A percentile compares a stretch with the other conserved stretches of the same genome.
Evolutionary conservation across 768 basidiomycete species (phyloP).

Genomic region (Agrocybe praecox): DNA sequence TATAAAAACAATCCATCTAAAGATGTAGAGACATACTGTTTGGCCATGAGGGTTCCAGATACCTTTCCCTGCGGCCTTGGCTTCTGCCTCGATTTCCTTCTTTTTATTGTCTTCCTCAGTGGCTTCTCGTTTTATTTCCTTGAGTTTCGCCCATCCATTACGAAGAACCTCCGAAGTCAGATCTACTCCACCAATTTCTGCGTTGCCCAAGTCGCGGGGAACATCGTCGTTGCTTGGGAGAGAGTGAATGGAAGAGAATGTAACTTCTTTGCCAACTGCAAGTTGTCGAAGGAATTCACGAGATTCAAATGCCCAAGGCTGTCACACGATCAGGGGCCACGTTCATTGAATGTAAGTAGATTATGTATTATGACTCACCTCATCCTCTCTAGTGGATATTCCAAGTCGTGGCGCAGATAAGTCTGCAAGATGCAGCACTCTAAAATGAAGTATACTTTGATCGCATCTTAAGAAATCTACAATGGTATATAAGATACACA

Average conservation of each 20-base stretch:
- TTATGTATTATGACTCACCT: conserved; percentile 47
- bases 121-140: conserved; percentile 83
- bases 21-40: conserved; percentile 42
- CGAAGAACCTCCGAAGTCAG: conserved; percentile 76
- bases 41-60: conserved; percentile 86
- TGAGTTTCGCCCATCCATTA: conserved; percentile 92
- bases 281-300: conserved; percentile 89
- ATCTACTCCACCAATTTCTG: conserved; percentile 73
- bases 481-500: conserved; percentile 28
- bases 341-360: background rate
- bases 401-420: conserved; percentile 85
- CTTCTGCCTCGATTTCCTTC: conserved; percentile 76
- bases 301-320: conserved; percentile 92
- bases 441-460: conserved; percentile 28
- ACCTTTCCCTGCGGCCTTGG: conserved; percentile 74
- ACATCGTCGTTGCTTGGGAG: conserved; percentile 76
- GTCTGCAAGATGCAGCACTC: conserved; percentile 89
- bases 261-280: conserved; percentile 88
- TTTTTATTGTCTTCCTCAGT: conserved; percentile 77
- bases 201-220: conserved; percentile 79
- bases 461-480: background rate
- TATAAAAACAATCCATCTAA: background rate
- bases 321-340: conserved; percentile 5
- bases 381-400: conserved; percentile 82
- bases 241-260: conserved; percentile 81